Base-by-base conservation (phyloP, 2,329 filamentous ascomycete species). In the Ophiocordyceps robertsii region DNA sequence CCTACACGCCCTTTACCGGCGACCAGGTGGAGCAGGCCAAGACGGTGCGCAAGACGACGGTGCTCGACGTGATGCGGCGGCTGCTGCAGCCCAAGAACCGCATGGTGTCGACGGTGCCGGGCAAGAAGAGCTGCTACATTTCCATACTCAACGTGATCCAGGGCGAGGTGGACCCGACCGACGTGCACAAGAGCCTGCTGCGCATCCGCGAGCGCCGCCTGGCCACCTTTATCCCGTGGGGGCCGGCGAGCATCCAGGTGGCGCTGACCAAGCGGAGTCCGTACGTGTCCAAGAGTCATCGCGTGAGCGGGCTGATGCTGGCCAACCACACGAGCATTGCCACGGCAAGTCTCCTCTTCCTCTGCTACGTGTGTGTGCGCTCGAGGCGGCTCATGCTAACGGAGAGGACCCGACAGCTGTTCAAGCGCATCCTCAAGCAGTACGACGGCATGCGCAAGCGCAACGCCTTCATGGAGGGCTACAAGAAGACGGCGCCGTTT, bases 71-170 rank as follows among this genome's bases (percentile, higher is more conserved):
- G 48, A 98, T 98, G 92, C 80, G 92, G 44, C 77, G 92, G 46
- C 70, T 98, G 21, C 70, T 98, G 45, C 93, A 98, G 64, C 92
- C 92, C 33, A 98, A 98, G 72, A 98, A 98, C 65, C 82, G 93
- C 59, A 98, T 98, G 92, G 92, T 98, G 38, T 95, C 89, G 21
- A 95, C 92, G 19, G 83, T 88, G 44, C 89, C 90, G 1, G 85
- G 84, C 55, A 96, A 96, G 69, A 93, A 87, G 68, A 95, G 88
- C 66, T 98, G 92, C 69, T 98, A 98, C 68, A 96, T 98, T 57
- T 95, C 88, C 39, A 96, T 98, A 53, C 72, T 98, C 48, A 96
- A 98, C 63, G 95, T 98, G 55, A 98, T 98, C 54, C 92, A 96
- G 69, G 92, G 92, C 56, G 92, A 98, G 62, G 92, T 93, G 33